Evolutionary conservation across 306 rosid species (phyloP).

Genomic region (Trifolium repens): DNA sequence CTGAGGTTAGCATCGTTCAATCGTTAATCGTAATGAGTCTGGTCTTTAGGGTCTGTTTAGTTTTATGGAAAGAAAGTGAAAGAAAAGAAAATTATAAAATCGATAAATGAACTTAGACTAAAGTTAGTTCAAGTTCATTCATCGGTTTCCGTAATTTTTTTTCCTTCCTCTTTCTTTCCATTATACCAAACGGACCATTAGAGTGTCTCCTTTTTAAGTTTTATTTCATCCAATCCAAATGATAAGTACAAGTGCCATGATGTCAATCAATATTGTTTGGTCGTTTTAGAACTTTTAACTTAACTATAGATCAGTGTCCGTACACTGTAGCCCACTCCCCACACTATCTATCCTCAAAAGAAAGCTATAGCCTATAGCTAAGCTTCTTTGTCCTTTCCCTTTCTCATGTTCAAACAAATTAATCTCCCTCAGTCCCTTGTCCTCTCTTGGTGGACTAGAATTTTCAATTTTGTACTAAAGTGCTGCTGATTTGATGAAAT

Average conservation of each 20-base stretch:
- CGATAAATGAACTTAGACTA: too few relatives aligned
- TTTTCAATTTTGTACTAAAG: neutral
- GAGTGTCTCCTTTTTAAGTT: too few relatives aligned
- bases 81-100: too few relatives aligned
- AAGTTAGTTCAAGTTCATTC: too few relatives aligned
- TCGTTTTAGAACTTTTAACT: constrained; percentile 15
- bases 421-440: neutral
- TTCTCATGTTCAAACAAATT: constrained; percentile 32
- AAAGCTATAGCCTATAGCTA: neutral
- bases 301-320: constrained; percentile 5
- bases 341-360: constrained; percentile 7
- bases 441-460: neutral
- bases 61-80: too few relatives aligned
- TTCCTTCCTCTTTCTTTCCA: too few relatives aligned
- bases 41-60: too few relatives aligned
- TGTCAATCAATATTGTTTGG: constrained; percentile 23
- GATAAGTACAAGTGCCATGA: constrained; percentile 7
- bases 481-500: constrained; percentile 4
- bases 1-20: too few relatives aligned
- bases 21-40: too few relatives aligned
- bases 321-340: constrained; percentile 24
- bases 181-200: too few relatives aligned
- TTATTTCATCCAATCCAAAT: too few relatives aligned
- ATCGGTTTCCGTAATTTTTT: too few relatives aligned
- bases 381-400: constrained; percentile 26